These are phyloP conservation scores for Ogataea nonfermentans DNA, from an alignment of 805 yeast genomes.

Conservation along the genomic window DNA sequence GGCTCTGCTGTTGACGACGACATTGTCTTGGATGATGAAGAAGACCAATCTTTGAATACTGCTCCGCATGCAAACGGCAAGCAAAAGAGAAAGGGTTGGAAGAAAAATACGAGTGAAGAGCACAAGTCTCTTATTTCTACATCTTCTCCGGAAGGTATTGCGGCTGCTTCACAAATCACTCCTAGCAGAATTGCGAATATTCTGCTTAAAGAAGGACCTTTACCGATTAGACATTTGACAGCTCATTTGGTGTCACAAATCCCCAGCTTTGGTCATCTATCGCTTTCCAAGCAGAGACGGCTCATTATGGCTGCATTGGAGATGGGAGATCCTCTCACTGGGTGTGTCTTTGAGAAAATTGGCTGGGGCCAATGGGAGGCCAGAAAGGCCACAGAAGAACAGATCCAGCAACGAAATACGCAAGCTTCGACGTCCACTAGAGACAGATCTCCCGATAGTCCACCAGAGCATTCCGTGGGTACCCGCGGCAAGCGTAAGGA, in stretches of 20 bases:
- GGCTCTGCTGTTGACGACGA: constrained; percentile 1
- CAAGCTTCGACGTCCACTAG: constrained; percentile 16
- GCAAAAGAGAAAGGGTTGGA: constrained; percentile 20
- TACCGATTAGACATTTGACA: constrained; percentile 88
- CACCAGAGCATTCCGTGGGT: constrained; percentile 10
- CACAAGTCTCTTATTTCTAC: constrained; percentile 51
- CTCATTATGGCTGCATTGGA: constrained; percentile 88
- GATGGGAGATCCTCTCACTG: constrained; percentile 57
- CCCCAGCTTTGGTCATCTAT: constrained; percentile 73
- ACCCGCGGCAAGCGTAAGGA: constrained; percentile 11
- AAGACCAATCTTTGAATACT: constrained; percentile 1
- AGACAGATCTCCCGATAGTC: constrained; percentile 20
- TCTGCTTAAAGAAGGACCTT: constrained; percentile 72
- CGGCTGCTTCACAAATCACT: constrained; percentile 83
- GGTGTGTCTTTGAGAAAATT: constrained; percentile 81
- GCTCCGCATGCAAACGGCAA: constrained; percentile 9
- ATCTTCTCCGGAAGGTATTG: constrained; percentile 82
- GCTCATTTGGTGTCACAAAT: constrained; percentile 72
- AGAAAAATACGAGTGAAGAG: constrained; percentile 23
- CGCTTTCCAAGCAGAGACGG: constrained; percentile 85
- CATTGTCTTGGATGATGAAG: constrained; percentile 7
- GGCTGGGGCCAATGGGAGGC: constrained; percentile 99
- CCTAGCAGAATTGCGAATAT: constrained; percentile 72
- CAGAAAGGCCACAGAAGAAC: constrained; percentile 38
- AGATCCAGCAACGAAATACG: constrained; percentile 24